phyloP scores from a whole-genome alignment of 2,329 filamentous ascomycete genomes.

The Clarireedia paspali region DNA sequence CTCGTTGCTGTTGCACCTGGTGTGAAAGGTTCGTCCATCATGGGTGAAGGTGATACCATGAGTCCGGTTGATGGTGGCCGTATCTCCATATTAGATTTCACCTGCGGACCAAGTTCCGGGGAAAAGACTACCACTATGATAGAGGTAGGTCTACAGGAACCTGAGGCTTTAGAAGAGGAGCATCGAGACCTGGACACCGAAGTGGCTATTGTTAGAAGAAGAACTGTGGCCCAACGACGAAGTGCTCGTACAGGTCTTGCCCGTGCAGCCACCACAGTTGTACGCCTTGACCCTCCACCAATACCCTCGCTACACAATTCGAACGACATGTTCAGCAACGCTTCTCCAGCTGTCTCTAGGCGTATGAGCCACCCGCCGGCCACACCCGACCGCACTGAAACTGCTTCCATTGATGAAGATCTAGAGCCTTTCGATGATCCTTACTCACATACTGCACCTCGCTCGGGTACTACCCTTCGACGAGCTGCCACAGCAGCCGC shows the following conservation, averaged over 20 bases:
- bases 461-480: slow-evolving; percentile 61
- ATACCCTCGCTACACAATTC: slow-evolving; percentile 19
- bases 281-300: slow-evolving; percentile 16
- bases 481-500: slow-evolving; percentile 72
- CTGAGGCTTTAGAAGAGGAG: slow-evolving; percentile 66
- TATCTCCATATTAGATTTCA: slow-evolving; percentile 66
- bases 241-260: slow-evolving; percentile 40
- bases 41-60: slow-evolving; percentile 59
- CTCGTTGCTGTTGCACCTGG: slow-evolving; percentile 68
- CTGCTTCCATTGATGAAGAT: slow-evolving; percentile 25
- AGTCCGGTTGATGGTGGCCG: slow-evolving; percentile 74
- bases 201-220: slow-evolving; percentile 68
- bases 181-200: slow-evolving; percentile 67
- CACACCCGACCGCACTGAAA: slow-evolving; percentile 16
- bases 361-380: slow-evolving; percentile 16
- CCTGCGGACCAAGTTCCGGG: slow-evolving; percentile 52
- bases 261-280: slow-evolving; percentile 39
- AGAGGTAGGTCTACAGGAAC: slow-evolving; percentile 60
- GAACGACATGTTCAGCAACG: slow-evolving; percentile 14
- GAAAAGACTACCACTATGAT: slow-evolving; percentile 53
- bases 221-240: slow-evolving; percentile 60
- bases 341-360: slow-evolving; percentile 13
- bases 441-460: slow-evolving; percentile 65
- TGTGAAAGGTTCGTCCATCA: slow-evolving; percentile 48
- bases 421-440: slow-evolving; percentile 57